Conservation (phyloP, 2,329 filamentous ascomycete species). For the Pezicula carpinea region DNA sequence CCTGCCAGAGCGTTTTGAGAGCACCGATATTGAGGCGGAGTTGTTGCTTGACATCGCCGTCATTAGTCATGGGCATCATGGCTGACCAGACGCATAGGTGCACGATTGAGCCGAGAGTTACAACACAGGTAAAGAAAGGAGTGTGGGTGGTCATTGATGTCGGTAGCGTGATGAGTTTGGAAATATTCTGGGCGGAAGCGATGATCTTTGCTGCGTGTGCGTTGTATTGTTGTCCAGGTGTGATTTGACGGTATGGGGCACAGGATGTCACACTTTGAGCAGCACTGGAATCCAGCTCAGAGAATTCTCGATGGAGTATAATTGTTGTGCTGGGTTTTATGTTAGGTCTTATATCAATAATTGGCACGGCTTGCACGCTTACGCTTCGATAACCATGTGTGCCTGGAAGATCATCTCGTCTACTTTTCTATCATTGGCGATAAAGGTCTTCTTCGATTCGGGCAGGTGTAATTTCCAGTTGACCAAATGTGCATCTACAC, state of each 20-base stretch:
- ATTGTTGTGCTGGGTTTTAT: conserved; percentile 50
- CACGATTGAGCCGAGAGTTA: conserved; percentile 75
- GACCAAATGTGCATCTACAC: conserved; percentile 50
- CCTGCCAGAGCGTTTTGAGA: conserved; percentile 22
- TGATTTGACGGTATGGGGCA: conserved; percentile 44
- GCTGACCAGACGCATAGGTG: conserved; percentile 73
- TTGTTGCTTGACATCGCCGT: conserved; percentile 66
- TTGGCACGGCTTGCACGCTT: conserved; percentile 11
- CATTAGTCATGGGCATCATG: conserved; percentile 34
- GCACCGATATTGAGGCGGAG: conserved; percentile 64
- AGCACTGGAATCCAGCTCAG: conserved; percentile 63
- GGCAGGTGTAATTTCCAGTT: conserved; percentile 83
- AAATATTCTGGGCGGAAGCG: conserved; percentile 72
- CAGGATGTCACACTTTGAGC: conserved; percentile 58
- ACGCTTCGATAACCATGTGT: conserved; percentile 65
- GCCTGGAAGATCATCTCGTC: conserved; percentile 93
- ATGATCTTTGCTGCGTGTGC: conserved; percentile 75
- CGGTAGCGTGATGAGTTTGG: conserved; percentile 68
- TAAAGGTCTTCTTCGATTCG: conserved; percentile 61
- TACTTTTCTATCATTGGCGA: conserved; percentile 64
- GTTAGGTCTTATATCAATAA: neutral
- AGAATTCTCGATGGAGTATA: conserved; percentile 74
- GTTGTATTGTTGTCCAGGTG: conserved; percentile 19
- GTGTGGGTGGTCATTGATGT: conserved; percentile 69
- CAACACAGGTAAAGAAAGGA: conserved; percentile 78